phyloP scores from a whole-genome alignment of 495 filamentous ascomycete species.

The Achaetomiella virescens region DNA sequence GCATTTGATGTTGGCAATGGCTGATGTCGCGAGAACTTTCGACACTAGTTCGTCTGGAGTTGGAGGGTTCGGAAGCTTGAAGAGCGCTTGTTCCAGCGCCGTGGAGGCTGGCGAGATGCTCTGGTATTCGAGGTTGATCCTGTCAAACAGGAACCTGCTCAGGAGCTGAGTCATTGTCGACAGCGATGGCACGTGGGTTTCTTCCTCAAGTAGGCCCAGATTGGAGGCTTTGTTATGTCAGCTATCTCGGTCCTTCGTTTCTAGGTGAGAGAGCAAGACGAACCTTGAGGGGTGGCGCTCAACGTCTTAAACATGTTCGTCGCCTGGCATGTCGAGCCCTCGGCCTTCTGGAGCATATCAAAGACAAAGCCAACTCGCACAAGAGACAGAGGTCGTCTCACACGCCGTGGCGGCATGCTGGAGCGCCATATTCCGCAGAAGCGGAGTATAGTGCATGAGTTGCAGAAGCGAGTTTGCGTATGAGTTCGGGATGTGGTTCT shows the following conservation, averaged over 20 bases:
- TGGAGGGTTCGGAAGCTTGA: constrained; percentile 16
- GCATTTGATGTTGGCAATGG: constrained; percentile 61
- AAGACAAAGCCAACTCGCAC: constrained; percentile 91
- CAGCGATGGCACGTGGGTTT: constrained; percentile 38
- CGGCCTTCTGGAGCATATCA: constrained; percentile 96
- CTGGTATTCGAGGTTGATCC: constrained; percentile 23
- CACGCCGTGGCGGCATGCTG: constrained; percentile 82
- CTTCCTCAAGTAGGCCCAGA: constrained; percentile 76
- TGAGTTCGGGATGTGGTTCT: constrained; percentile 93
- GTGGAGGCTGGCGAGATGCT: constrained; percentile 25
- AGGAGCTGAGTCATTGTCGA: constrained; percentile 22
- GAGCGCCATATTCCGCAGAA: constrained; percentile 84
- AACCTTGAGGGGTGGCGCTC: constrained; percentile 65
- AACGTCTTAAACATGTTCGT: constrained; percentile 91
- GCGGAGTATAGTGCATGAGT: constrained; percentile 80
- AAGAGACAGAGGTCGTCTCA: constrained; percentile 73
- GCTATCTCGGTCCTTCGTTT: not conserved
- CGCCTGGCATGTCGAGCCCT: constrained; percentile 90
- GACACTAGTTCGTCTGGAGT: constrained; percentile 16
- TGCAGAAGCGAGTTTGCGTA: constrained; percentile 93
- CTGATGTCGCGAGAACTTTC: constrained; percentile 34
- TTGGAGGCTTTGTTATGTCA: constrained; percentile 47
- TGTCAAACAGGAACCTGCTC: constrained; percentile 25
- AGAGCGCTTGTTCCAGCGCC: constrained; percentile 20
- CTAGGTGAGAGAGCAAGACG: not conserved